phyloP scores from a whole-genome alignment of 129 eudicot species.

The Solidago caesia region DNA sequence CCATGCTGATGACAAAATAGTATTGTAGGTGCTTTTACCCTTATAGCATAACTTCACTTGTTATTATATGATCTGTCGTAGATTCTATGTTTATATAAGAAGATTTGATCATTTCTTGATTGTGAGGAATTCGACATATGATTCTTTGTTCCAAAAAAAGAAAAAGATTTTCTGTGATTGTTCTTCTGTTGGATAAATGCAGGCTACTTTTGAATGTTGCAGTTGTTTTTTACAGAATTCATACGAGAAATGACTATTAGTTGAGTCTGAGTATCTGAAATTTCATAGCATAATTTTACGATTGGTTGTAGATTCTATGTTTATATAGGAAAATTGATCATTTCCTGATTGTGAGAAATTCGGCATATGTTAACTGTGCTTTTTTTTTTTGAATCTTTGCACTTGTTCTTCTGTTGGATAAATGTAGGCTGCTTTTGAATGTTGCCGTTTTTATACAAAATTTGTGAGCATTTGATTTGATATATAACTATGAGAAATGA shows the following conservation, averaged over 20 bases:
- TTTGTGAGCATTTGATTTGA: not conserved
- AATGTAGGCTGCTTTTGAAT: too few relatives aligned
- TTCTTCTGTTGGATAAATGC: too few relatives aligned
- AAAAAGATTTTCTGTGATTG: too few relatives aligned
- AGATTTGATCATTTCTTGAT: not conserved
- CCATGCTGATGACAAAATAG: conserved; percentile 14
- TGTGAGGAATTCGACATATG: not conserved
- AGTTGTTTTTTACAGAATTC: too few relatives aligned
- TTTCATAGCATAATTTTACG: not conserved
- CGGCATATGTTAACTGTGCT: not conserved
- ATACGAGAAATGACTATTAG: not conserved
- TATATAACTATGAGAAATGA: not conserved
- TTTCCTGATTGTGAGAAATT: not conserved
- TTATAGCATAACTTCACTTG: conserved; percentile 5
- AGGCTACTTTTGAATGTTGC: too few relatives aligned
- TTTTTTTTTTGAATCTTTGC: too few relatives aligned
- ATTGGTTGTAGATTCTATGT: not conserved
- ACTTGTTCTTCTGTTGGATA: too few relatives aligned
- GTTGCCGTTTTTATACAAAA: not conserved
- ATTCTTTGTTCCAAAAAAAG: too few relatives aligned
- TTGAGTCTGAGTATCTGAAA: not conserved
- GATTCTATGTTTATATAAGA: not conserved
- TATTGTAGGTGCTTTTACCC: conserved; percentile 2
- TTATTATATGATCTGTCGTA: not conserved
- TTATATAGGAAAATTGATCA: not conserved